Evolutionary conservation across 2,329 filamentous ascomycete genomes (phyloP), one percentile per base, ranked within the genome.

Genomic region (Aspergillus melleus): DNA sequence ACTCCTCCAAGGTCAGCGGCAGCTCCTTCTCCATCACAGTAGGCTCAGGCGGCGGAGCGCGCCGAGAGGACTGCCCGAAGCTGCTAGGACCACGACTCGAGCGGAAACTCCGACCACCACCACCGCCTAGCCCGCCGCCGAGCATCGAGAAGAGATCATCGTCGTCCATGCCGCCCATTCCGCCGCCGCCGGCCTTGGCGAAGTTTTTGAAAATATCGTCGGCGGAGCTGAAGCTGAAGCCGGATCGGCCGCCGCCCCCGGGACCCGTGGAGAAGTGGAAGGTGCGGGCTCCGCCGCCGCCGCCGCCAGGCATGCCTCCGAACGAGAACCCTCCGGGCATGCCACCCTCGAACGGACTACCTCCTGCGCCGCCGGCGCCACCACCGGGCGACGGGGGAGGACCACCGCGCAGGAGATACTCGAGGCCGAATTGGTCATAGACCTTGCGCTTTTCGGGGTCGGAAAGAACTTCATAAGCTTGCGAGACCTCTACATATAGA

Each of bases 381-480:
- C 83, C 83, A 8, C 89, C 85, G 30, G 84, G 80, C 10, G 90
- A 86, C 36, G 91, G 87, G 9, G 86, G 81, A 53, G 84, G 82
- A 30, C 91, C 92, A 52, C 93, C 93, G 53, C 90, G 89, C 32
- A 96, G 83, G 54, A 99, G 84, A 80, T 94, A 96, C 70, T 98
- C 95, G 62, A 98, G 88, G 63, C 95, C 95, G 77, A 89, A 97
- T 74, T 94, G 89, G 75, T 99, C 95, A 76, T 99, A 99, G 47
- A 89, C 88, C 77, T 96, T 95, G 71, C 95, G 90, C 80, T 98
- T 99, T 75, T 98, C 93, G 61, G 94, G 93, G 71, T 99, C 95
- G 62, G 92, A 96, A 3, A 99, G 88, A 68, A 99, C 96, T 80
- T 99, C 95, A 81, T 97, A 99, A 59, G 95, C 95, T 80, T 98